A percentile compares a stretch with the other conserved stretches of the same genome.
Conservation (phyloP, 805 yeast genomes). For the Saccharomycopsis sp. region DNA sequence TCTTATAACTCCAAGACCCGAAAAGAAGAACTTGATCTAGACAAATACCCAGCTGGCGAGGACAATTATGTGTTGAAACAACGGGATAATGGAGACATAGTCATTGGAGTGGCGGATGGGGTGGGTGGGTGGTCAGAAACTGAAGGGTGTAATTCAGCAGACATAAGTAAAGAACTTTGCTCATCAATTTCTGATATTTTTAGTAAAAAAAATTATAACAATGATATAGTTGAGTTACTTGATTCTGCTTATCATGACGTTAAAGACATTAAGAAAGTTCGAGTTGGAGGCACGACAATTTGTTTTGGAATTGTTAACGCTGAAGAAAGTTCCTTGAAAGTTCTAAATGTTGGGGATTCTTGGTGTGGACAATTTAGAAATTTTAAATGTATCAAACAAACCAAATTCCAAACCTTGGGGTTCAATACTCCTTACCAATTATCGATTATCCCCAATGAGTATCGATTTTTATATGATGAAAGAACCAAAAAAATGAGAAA, state of each 20-base stretch:
- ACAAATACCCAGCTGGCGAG: slow-evolving; percentile 53
- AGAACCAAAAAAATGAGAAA: slow-evolving; percentile 47
- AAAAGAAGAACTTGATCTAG: slow-evolving; percentile 34
- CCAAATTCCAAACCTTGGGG: slow-evolving; percentile 71
- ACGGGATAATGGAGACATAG: slow-evolving; percentile 27
- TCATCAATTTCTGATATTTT: slow-evolving; percentile 33
- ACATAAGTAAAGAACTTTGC: slow-evolving; percentile 70
- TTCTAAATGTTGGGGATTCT: slow-evolving; percentile 88
- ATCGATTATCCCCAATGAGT: slow-evolving; percentile 65
- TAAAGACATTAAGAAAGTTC: slow-evolving; percentile 43
- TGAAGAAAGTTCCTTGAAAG: slow-evolving; percentile 39
- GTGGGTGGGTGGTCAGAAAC: slow-evolving; percentile 97
- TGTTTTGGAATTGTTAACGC: slow-evolving; percentile 67
- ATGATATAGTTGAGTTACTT: slow-evolving; percentile 30
- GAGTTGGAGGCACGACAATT: slow-evolving; percentile 92
- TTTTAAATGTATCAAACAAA: slow-evolving; percentile 48
- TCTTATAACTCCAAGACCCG: slow-evolving; percentile 71
- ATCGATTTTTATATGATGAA: slow-evolving; percentile 39
- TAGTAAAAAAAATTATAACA: slow-evolving; percentile 9
- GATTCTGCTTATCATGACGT: slow-evolving; percentile 46
- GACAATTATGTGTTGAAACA: slow-evolving; percentile 53
- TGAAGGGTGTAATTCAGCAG: slow-evolving; percentile 79
- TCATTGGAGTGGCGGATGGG: slow-evolving; percentile 86
- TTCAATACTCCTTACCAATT: slow-evolving; percentile 91
- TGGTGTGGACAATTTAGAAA: slow-evolving; percentile 84